phyloP scores from a whole-genome alignment of 768 basidiomycete species.

The Auricularia heimuer region DNA sequence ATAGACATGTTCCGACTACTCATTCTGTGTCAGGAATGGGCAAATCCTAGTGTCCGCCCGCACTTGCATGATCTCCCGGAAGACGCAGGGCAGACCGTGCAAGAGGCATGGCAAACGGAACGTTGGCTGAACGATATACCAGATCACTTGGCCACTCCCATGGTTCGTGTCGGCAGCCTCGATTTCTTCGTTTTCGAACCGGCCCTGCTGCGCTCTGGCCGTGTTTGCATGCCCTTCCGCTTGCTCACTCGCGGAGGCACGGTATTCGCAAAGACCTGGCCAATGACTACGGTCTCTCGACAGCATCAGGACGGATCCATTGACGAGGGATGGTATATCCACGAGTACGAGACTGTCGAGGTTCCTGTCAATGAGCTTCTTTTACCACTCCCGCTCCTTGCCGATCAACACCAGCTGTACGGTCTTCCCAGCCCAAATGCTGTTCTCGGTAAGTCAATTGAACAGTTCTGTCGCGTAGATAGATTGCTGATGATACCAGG shows the following conservation, averaged over 20 bases:
- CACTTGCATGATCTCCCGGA: conserved; percentile 27
- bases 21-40: conserved; percentile 23
- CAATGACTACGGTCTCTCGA: background rate
- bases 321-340: background rate
- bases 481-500: background rate
- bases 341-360: background rate
- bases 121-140: conserved; percentile 23
- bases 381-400: background rate
- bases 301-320: background rate
- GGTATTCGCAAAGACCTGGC: background rate
- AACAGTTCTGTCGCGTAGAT: background rate
- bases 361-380: background rate
- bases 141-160: conserved; percentile 17
- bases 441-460: background rate
- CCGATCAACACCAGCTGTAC: background rate
- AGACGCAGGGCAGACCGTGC: conserved; percentile 16
- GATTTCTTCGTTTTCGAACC: conserved; percentile 25
- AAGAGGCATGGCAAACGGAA: conserved; percentile 17
- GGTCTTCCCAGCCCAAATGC: background rate
- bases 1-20: background rate
- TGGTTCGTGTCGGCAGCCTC: conserved; percentile 14
- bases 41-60: conserved; percentile 25
- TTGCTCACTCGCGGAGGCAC: conserved; percentile 15
- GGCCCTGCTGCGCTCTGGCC: conserved; percentile 12
- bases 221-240: conserved; percentile 15